Base-by-base conservation (phyloP, 176 grass and related monocot genomes). In the Musa beccarii region DNA sequence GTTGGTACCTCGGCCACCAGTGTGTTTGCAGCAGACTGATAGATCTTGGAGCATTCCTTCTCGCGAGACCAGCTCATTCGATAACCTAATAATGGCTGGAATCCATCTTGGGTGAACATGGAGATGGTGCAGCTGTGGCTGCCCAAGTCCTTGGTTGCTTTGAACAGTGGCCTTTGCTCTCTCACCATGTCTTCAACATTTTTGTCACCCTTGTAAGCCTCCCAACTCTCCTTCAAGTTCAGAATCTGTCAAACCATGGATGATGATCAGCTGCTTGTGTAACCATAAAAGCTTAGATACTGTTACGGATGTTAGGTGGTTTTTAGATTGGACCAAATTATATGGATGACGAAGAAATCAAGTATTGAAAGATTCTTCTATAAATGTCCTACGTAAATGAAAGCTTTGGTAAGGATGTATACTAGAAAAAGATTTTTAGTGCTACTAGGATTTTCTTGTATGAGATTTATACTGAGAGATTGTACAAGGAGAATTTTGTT, bases 191-290 rank as follows among this genome's bases (percentile, higher is more conserved):
- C 34, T 43, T 43, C 34, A 6, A 43, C 78, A 21, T 81, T 77
- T 57, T 68, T 69, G 51, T 91, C 85, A 68, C 89, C 89, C 55
- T 53, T 76, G 72, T 83, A 88, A 12, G 87, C 84, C 59, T 91
- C 74, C 89, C 89, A 88, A 62, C 62, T 79, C 52, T 88, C 83
- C 59, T 19, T 29, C 61, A 91, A 68, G 79, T 83, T 88, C 22
- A 91, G 52, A 5, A 90, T 87, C 88, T 90, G 74, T 14, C 43
- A 56, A 3, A 49, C 17, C 2, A 55, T 6, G 34, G 34, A 43
- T 43, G 34, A 43, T 43, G 34, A 43, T 43, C 34, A 43, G 34
- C 4, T 43, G 34, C 34, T 43, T 34, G 0, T 34, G 29, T 34
- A 4, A 34, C 29, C 29, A 34, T 34, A 34, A 34, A 34, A 34